A percentile compares a stretch with the other conserved stretches of the same genome.
These are phyloP conservation scores for Sarocladiaceae sp. DNA, from an alignment of 2,329 filamentous ascomycete species.

Conservation along the genomic window DNA sequence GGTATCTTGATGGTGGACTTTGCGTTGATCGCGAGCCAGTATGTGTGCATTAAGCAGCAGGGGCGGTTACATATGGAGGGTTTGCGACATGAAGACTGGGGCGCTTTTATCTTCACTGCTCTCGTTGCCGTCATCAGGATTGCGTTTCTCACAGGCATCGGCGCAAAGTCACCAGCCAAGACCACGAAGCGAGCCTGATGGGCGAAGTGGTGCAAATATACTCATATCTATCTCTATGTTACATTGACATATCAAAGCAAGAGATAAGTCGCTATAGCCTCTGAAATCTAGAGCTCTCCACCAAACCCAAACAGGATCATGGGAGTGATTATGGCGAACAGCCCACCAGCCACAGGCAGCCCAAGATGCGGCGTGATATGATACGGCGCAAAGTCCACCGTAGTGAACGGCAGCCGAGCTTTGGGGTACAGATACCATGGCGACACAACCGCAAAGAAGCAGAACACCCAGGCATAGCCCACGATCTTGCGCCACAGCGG, in stretches of 20 bases:
- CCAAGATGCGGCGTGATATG: background rate
- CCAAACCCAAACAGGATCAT: background rate
- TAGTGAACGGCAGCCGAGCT: background rate
- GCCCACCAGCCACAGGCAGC: background rate
- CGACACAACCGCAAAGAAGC: background rate
- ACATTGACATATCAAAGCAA: background rate
- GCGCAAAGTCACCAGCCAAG: slow-evolving; percentile 9
- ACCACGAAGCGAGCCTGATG: background rate
- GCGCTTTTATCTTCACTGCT: slow-evolving; percentile 13
- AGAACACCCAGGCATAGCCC: slow-evolving; percentile 9
- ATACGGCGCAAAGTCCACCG: background rate
- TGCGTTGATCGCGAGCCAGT: slow-evolving; percentile 14
- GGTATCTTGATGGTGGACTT: slow-evolving; percentile 17
- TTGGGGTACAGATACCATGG: background rate
- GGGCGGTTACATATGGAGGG: slow-evolving; percentile 8
- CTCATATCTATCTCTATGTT: background rate
- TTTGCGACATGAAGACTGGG: slow-evolving; percentile 16
- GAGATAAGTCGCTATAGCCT: background rate
- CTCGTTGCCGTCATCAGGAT: slow-evolving; percentile 13
- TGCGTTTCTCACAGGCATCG: slow-evolving; percentile 16
- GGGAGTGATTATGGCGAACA: background rate
- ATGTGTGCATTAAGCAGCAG: slow-evolving; percentile 16
- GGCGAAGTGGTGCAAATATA: background rate
- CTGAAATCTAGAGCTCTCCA: background rate
- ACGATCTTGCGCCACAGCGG: slow-evolving; percentile 1